phyloP scores from a whole-genome alignment of 345 rosid genomes.

The Salix udensis region DNA sequence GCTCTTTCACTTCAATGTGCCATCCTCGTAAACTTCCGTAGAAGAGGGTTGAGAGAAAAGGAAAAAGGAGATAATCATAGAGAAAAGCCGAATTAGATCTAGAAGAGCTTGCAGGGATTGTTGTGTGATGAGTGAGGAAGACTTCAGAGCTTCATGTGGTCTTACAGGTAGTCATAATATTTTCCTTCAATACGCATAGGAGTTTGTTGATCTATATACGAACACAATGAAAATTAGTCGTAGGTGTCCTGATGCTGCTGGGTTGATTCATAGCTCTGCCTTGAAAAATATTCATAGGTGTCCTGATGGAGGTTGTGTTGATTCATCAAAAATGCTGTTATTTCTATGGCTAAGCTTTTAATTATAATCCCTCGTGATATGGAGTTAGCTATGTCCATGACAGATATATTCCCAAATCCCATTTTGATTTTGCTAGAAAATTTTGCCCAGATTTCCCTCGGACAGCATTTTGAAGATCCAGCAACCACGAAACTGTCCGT shows the following conservation, averaged over 20 bases:
- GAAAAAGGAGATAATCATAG: conserved; percentile 4
- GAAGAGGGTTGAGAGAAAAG: conserved; percentile 5
- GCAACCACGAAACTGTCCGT: not conserved
- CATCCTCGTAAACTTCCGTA: conserved; percentile 36
- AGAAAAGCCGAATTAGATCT: not conserved
- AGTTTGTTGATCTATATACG: not conserved
- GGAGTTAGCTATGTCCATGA: no score
- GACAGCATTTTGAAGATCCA: not conserved
- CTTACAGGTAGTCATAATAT: not conserved
- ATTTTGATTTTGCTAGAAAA: not conserved
- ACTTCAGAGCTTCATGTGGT: not conserved
- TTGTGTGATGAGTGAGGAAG: not conserved
- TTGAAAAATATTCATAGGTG: not conserved
- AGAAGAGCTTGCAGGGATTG: not conserved
- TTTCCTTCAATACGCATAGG: not conserved
- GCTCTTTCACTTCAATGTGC: conserved; percentile 69
- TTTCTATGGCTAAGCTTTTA: not conserved
- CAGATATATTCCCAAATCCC: no score
- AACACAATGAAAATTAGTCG: not conserved
- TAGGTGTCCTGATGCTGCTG: not conserved
- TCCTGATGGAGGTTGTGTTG: not conserved
- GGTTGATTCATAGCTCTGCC: not conserved
- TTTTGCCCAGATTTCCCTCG: not conserved
- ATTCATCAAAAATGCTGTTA: not conserved
- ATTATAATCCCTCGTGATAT: not conserved